A percentile compares a stretch with the other conserved stretches of the same genome.
Conservation (phyloP, 306 rosid genomes). For the Ochetophila trinervis region DNA sequence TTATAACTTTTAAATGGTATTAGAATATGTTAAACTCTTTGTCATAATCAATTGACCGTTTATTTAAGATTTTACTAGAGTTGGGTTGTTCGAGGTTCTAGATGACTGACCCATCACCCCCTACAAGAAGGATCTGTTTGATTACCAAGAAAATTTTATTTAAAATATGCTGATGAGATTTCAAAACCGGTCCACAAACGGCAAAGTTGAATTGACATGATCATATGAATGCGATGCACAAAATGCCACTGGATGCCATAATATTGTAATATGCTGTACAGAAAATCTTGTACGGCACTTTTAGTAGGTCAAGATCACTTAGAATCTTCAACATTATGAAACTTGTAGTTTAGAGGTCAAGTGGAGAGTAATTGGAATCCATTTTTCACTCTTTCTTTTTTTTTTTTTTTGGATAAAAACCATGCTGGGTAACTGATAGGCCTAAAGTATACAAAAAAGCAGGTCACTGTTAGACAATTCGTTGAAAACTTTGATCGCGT, state of each 20-base stretch:
- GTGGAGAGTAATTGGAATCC: neutral
- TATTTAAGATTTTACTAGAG: no score
- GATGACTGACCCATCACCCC: no score
- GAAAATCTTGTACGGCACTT: slow-evolving; percentile 11
- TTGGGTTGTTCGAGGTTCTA: no score
- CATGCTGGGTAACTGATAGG: neutral
- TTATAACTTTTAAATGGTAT: no score
- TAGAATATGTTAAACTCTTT: no score
- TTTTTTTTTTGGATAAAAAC: neutral
- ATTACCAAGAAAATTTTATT: no score
- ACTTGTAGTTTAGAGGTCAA: neutral
- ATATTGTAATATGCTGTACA: neutral
- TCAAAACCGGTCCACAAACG: no score
- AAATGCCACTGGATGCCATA: neutral
- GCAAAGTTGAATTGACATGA: no score
- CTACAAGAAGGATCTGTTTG: no score
- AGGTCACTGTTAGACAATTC: neutral
- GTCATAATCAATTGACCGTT: no score
- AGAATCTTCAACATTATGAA: neutral
- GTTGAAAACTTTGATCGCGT: neutral
- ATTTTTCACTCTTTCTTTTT: neutral
- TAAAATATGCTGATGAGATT: no score
- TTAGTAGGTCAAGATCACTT: neutral
- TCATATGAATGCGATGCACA: neutral
- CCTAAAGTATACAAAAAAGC: neutral